Evolutionary conservation across 179 eudicot genomes (phyloP), one percentile per base, ranked within the genome.

Genomic region (Silene noctiflora): DNA sequence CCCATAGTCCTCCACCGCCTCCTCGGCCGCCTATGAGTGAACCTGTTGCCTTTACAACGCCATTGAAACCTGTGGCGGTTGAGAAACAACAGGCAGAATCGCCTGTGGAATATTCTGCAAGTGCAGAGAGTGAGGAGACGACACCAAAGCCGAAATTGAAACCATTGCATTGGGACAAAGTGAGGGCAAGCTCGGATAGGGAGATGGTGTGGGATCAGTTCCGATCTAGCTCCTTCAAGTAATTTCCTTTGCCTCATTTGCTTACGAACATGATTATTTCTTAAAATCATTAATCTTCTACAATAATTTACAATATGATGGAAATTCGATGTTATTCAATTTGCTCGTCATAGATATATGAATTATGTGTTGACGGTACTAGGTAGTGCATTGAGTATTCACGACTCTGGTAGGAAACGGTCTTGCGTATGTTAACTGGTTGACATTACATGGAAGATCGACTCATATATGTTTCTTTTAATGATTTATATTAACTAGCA

Each of bases 191-290:
- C 78, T 93, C 98, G 3, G 94, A 87, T 84, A 86, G 88, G 21
- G 94, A 93, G 76, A 95, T 88, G 91, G 98, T 93, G 82, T 95
- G 99, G 99, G 99, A 95, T 89, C 98, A 95, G 58, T 87, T 95
- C 31, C 89, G 81, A 81, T 91, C 91, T 16, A 93, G 96, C 89
- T 95, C 99, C 10, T 95, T 95, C 83, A 91, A 88, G 99, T 95
- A 89, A 58, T n/a, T 16, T 48, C 12, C 59, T 35, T 56, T 64
- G 21, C 71, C 16, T 17, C 75, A 11, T 81, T 51, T 72, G 31
- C 24, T 51, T 46, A 20, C n/a, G 8, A 7, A 21, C 48, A 33
- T 42, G 51, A 16, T n/a, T 11, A 63, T 44, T 76, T 72, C 16
- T 46, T 0, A 55, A 0, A 27, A 27, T 67, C n/a, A 27, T 61